Evolutionary conservation across 148 eudicot species (phyloP).

Genomic region (Nyssa sinensis): DNA sequence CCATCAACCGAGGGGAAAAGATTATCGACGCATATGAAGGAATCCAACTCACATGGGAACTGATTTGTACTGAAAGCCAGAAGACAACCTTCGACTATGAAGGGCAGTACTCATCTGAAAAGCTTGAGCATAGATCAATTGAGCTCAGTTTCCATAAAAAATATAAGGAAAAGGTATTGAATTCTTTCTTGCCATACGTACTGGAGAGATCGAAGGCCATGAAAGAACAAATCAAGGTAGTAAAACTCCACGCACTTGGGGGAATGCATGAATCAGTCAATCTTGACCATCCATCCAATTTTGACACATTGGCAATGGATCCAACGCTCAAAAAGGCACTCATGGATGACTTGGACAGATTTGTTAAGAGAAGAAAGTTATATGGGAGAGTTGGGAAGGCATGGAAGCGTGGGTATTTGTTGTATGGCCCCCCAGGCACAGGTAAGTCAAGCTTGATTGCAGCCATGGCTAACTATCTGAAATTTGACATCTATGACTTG

Average conservation of each 20-base stretch:
- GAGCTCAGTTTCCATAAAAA: neutral
- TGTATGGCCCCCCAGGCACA: neutral
- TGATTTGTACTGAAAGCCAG: neutral
- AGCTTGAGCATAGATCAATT: constrained; percentile 1
- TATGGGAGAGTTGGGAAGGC: neutral
- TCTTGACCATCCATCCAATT: neutral
- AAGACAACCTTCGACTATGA: neutral
- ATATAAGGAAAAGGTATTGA: neutral
- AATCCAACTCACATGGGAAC: constrained; percentile 10
- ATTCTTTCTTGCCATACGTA: neutral
- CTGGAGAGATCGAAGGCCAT: neutral
- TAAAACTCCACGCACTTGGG: constrained; percentile 1
- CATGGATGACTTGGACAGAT: neutral
- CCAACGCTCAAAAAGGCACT: neutral
- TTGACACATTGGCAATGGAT: neutral
- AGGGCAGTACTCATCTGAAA: neutral
- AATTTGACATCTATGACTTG: neutral
- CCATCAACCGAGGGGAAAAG: constrained; percentile 1
- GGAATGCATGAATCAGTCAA: neutral
- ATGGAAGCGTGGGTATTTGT: neutral
- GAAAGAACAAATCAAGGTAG: constrained; percentile 4
- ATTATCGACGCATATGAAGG: constrained; percentile 12
- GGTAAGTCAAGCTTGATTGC: neutral
- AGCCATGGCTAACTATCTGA: neutral
- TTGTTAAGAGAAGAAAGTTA: neutral